Base-by-base conservation (phyloP, 306 rosid genomes). In the Corylus avellana region DNA sequence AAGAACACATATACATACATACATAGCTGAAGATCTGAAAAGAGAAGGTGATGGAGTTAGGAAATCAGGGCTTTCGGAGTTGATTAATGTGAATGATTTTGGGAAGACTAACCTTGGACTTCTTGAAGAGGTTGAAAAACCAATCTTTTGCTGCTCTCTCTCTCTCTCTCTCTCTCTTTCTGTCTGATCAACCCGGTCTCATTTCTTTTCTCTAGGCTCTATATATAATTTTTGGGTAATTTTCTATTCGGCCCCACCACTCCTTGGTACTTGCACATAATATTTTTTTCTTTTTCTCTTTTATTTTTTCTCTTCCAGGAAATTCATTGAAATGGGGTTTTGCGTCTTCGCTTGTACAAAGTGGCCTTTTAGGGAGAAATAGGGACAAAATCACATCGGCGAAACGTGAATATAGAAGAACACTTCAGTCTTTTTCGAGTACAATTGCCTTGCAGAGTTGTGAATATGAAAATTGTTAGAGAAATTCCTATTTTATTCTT, bases 21-120 rank as follows among this genome's bases (percentile, higher is more conserved):
- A 4, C 9, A 57, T 27, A 39, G 67, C 56, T 58, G 42, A 82
- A 76, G 92, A 83, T 86, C 84, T 73, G 79, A 70, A 78, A 71
- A 20, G 64, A 12, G 11, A 75, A 47, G 59, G 11, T 25, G 72
- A 17, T 5, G 14, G 57, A 63, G 74, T 61, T 66, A 56, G n/a
- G 76, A 72, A 59, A 82, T 71, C 72, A 72, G 82, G 82, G 89
- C 70, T 83, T 5, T 10, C 3, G n/a, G 53, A 16, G 32, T 46
- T 54, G 55, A 82, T 42, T 18, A 32, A 8, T 42, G 44, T 1
- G 2, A 32, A 29, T 32, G 32, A 37, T 53, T 64, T 0, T 27
- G 20, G 16, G 55, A 75, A 77, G 92, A 90, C 95, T 85, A 22
- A 92, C 97, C 97, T 83, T 89, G 92, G 97, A 89, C 91, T 90